These are phyloP conservation scores for Paramecium biaurelia DNA, from an alignment of 73 alveolate genomes.

Conservation along the genomic window DNA sequence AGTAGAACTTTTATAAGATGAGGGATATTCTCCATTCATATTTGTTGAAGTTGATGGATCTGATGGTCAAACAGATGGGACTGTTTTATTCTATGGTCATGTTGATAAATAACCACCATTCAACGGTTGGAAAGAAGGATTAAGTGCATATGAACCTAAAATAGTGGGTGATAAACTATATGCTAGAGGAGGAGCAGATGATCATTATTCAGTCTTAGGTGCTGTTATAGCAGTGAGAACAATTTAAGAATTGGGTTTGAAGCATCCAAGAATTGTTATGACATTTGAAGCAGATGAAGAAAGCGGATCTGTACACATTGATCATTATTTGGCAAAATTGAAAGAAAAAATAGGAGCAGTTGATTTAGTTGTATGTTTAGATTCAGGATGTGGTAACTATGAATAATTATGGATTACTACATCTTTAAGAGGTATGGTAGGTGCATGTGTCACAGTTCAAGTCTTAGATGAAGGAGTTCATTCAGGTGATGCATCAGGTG, in stretches of 20 bases:
- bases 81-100: slow-evolving; percentile 81
- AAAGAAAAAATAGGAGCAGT: slow-evolving; percentile 76
- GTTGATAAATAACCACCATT: slow-evolving; percentile 83
- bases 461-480: slow-evolving; percentile 83
- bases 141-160: slow-evolving; percentile 73
- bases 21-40: slow-evolving; percentile 62
- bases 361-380: slow-evolving; percentile 86
- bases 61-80: slow-evolving; percentile 49
- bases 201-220: slow-evolving; percentile 88
- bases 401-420: slow-evolving; percentile 87
- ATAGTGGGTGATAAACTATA: slow-evolving; percentile 78
- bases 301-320: slow-evolving; percentile 86
- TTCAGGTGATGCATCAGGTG: slow-evolving; percentile 92
- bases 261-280: slow-evolving; percentile 87
- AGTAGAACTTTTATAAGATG: slow-evolving; percentile 50
- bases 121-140: slow-evolving; percentile 82
- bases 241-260: slow-evolving; percentile 70
- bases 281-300: slow-evolving; percentile 95
- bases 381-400: slow-evolving; percentile 88
- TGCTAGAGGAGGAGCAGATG: slow-evolving; percentile 95
- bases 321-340: slow-evolving; percentile 73
- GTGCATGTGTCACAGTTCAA: slow-evolving; percentile 80
- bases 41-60: slow-evolving; percentile 42
- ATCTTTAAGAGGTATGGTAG: slow-evolving; percentile 86
- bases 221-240: slow-evolving; percentile 83